Percentiles rank a stretch among this genome's conserved stretches.
phyloP scores from a whole-genome alignment of 345 rosid genomes.

The Boechera stricta region DNA sequence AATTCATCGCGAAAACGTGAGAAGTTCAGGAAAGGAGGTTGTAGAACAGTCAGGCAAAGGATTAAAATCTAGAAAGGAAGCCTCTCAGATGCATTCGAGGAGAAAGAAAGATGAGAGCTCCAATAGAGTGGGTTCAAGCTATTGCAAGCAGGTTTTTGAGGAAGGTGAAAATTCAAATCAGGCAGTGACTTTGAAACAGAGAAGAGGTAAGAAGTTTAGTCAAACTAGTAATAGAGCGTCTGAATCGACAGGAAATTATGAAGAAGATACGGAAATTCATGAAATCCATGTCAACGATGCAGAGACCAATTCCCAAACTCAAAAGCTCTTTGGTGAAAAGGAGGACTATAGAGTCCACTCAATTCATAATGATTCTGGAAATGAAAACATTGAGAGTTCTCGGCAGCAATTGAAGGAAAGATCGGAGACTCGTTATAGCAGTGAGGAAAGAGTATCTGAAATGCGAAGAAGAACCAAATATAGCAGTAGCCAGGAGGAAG shows the following conservation, averaged over 20 bases:
- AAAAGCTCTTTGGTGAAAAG: constrained; percentile 47
- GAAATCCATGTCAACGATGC: constrained; percentile 50
- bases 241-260: constrained; percentile 50
- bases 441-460: constrained; percentile 50
- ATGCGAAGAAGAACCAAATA: constrained; percentile 54
- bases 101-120: constrained; percentile 44
- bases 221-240: constrained; percentile 47
- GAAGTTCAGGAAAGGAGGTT: constrained; percentile 26
- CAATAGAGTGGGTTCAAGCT: constrained; percentile 45
- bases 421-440: constrained; percentile 47
- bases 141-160: constrained; percentile 44
- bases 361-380: constrained; percentile 39
- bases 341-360: constrained; percentile 45
- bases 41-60: constrained; percentile 44
- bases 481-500: constrained; percentile 51
- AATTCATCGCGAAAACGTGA: constrained; percentile 38
- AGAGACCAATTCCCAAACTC: constrained; percentile 49
- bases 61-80: constrained; percentile 52
- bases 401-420: constrained; percentile 44
- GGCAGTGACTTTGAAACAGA: constrained; percentile 47
- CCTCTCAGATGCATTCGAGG: constrained; percentile 47
- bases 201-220: constrained; percentile 47
- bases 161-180: constrained; percentile 46
- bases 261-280: constrained; percentile 50
- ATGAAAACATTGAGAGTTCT: constrained; percentile 39